phyloP scores from a whole-genome alignment of 306 rosid species.

The Lablab purpureus region DNA sequence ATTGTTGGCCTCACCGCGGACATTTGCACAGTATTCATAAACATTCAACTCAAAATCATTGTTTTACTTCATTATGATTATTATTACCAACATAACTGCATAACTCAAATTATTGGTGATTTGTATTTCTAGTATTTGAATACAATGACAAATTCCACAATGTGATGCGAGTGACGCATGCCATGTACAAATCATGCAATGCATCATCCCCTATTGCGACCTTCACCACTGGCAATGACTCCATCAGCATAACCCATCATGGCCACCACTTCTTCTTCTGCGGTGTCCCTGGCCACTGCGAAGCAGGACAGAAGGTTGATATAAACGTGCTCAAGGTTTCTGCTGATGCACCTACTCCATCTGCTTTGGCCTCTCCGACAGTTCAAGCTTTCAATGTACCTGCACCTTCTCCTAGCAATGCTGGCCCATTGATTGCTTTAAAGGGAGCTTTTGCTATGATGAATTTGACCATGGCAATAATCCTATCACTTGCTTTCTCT shows the following conservation, averaged over 20 bases:
- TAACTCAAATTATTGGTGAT: not conserved
- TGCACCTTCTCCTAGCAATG: conserved; percentile 59
- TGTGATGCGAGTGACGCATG: conserved; percentile 82
- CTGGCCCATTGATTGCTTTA: conserved; percentile 43
- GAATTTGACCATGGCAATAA: conserved; percentile 45
- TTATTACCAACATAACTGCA: not conserved
- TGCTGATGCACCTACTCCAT: conserved; percentile 53
- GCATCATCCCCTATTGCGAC: conserved; percentile 69
- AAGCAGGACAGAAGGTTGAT: conserved; percentile 81
- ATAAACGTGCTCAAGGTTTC: conserved; percentile 60
- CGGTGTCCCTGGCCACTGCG: conserved; percentile 93
- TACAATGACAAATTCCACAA: conserved; percentile 80
- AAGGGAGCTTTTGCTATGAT: conserved; percentile 46
- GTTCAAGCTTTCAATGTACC: conserved; percentile 49
- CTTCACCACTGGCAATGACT: conserved; percentile 78
- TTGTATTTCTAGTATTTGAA: conserved; percentile 60
- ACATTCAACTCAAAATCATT: conserved; percentile 30
- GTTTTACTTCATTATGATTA: conserved; percentile 31
- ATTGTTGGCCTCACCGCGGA: conserved; percentile 24
- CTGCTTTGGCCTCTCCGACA: conserved; percentile 50
- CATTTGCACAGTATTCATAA: not conserved
- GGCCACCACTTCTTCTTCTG: conserved; percentile 91
- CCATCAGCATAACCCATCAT: conserved; percentile 57
- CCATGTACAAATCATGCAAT: conserved; percentile 81
- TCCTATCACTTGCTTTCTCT: conserved; percentile 48